Conservation (phyloP, 371 early-diverging fungal species). For the Saksenaea vasiformis region DNA sequence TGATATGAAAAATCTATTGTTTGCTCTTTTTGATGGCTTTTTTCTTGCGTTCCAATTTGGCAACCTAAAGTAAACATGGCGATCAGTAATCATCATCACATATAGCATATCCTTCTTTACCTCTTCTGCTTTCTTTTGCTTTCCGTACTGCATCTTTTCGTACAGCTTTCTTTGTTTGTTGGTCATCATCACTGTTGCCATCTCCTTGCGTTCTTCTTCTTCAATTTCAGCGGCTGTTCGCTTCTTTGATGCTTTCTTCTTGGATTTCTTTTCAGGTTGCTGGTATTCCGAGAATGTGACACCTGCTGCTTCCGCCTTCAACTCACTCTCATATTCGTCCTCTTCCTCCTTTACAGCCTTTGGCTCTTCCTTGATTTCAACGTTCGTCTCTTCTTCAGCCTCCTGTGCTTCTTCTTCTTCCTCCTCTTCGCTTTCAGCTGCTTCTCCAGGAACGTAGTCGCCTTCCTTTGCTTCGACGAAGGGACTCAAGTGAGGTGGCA, state of each 20-base stretch:
- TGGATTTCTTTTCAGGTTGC: slow-evolving; percentile 43
- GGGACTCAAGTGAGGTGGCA: slow-evolving; percentile 95
- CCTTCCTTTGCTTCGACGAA: slow-evolving; percentile 87
- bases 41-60: slow-evolving; percentile 47
- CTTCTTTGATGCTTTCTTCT: slow-evolving; percentile 56
- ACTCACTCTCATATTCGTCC: slow-evolving; percentile 58
- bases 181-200: slow-evolving; percentile 93
- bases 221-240: slow-evolving; percentile 69
- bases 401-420: slow-evolving; percentile 41
- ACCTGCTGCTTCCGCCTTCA: slow-evolving; percentile 81
- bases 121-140: slow-evolving; percentile 64
- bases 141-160: slow-evolving; percentile 74
- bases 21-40: slow-evolving; percentile 37
- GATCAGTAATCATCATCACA: background rate
- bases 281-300: slow-evolving; percentile 73
- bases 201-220: slow-evolving; percentile 81
- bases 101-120: slow-evolving; percentile 14
- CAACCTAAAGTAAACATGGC: slow-evolving; percentile 4
- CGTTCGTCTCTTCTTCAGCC: slow-evolving; percentile 36
- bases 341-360: slow-evolving; percentile 36
- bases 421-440: slow-evolving; percentile 51
- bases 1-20: slow-evolving; percentile 12
- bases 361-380: slow-evolving; percentile 31
- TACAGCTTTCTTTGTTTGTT: slow-evolving; percentile 90
- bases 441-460: slow-evolving; percentile 80